A percentile compares a stretch with the other conserved stretches of the same genome.
Conservation (phyloP, 768 basidiomycete species). For the Russula vinacea region DNA sequence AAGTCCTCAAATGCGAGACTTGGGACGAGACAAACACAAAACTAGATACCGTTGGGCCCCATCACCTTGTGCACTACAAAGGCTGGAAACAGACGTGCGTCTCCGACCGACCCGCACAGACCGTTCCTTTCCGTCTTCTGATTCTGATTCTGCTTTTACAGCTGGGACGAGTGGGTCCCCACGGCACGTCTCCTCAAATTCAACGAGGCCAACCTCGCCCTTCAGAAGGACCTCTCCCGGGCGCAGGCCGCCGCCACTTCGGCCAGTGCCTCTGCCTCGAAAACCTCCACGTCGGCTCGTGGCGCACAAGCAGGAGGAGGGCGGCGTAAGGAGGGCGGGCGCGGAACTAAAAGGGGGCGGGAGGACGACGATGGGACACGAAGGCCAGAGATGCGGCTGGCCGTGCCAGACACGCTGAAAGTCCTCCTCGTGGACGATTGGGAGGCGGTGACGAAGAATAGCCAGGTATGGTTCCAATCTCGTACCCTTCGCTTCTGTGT, state of each 20-base stretch:
- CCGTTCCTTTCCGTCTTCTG: constrained; percentile 6
- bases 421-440: constrained; percentile 92
- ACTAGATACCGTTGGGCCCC: constrained; percentile 62
- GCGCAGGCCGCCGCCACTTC: constrained; percentile 43
- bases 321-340: constrained; percentile 56
- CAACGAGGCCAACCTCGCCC: constrained; percentile 72
- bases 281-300: constrained; percentile 32
- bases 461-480: constrained; percentile 55
- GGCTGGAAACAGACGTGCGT: constrained; percentile 97
- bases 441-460: constrained; percentile 95
- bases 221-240: constrained; percentile 67
- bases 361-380: constrained; percentile 80
- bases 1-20: constrained; percentile 66
- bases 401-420: constrained; percentile 87
- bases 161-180: constrained; percentile 98
- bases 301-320: constrained; percentile 28
- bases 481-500: not conserved
- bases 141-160: constrained; percentile 33
- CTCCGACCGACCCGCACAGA: not conserved
- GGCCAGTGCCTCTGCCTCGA: constrained; percentile 38
- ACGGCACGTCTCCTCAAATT: constrained; percentile 74
- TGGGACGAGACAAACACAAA: constrained; percentile 63
- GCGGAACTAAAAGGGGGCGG: constrained; percentile 66
- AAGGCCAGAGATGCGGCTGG: constrained; percentile 87
- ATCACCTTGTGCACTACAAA: constrained; percentile 97